Base-by-base conservation (phyloP, 2,329 filamentous ascomycete genomes). In the Pseudophaeomoniella oleicola region DNA sequence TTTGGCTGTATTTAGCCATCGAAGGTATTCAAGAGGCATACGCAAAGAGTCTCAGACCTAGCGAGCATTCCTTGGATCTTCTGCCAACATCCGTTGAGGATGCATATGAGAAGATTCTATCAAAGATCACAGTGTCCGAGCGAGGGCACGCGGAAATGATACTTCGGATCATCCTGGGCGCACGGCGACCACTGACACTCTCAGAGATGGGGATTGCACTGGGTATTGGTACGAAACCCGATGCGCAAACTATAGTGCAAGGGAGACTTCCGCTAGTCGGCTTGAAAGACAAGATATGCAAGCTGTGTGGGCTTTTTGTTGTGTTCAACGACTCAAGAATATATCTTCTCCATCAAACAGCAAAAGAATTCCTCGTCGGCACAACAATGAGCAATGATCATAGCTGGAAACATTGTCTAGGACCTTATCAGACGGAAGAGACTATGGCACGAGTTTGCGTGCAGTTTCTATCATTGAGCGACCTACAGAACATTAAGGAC, bases 321-420 rank as follows among this genome's bases (percentile, higher is more conserved):
- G 44, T 38, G 18, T 40, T 53, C 17, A 41, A 45, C 15, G 36
- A 50, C 32, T 40, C 35, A 3, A 38, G 32, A 16, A 38, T 54
- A 15, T 50, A 44, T 36, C 39, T 53, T 15, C 44, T 54, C 19
- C 51, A 53, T 35, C 46, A 55, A 35, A 54, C 51, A 10, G 50
- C 50, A 12, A 46, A 40, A 32, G 48, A 54, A 34, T 55, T 52
- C 40, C 39, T 53, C 16, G 12, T 39, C 19, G 13, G 13, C 27
- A 27, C 18, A 40, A 30, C 15, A 5, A 17, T 6, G 10, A 35
- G 19, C 17, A 17, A n/a, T 13, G 13, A 19, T 19, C 19, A 5
- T 18, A 35, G 9, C 16, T 35, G 33, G 33, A 35, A 35, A 18
- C 33, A 35, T 35, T 35, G 14, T 34, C 2, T 38, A 10, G 14